Conservation (phyloP, 331 rosid species). For the Phaseolus coccineus region DNA sequence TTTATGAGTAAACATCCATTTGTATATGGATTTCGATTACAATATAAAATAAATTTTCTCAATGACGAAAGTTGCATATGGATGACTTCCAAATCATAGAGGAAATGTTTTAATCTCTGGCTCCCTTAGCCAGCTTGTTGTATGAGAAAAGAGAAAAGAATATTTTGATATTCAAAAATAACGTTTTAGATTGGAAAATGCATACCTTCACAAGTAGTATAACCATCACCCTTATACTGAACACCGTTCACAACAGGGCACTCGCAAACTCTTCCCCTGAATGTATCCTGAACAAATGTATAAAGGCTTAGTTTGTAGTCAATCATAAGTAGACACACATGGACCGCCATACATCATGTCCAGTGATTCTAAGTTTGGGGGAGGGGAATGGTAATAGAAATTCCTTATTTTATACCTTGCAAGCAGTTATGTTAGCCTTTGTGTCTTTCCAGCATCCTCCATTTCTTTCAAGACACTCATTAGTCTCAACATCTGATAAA, state of each 20-base stretch:
- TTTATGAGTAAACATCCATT: not conserved
- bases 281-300: conserved; percentile 76
- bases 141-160: not conserved
- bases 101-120: conserved; percentile 12
- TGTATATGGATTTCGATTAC: not conserved
- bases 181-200: conserved; percentile 11
- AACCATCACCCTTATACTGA: conserved; percentile 91
- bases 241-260: conserved; percentile 87
- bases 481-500: conserved; percentile 79
- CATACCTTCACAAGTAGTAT: conserved; percentile 76
- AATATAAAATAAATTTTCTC: conserved; percentile 16
- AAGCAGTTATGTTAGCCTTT: conserved; percentile 71
- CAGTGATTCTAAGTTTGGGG: not conserved
- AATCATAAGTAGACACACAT: not conserved
- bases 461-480: conserved; percentile 77
- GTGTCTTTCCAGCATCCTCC: conserved; percentile 90
- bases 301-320: conserved; percentile 24
- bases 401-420: conserved; percentile 68
- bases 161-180: not conserved
- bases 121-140: not conserved
- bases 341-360: conserved; percentile 11
- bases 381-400: not conserved
- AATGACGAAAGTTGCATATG: not conserved
- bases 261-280: conserved; percentile 95
- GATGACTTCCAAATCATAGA: not conserved